phyloP scores from a whole-genome alignment of 352 stramenopile genomes.

The Phytopythium mirpurense region DNA sequence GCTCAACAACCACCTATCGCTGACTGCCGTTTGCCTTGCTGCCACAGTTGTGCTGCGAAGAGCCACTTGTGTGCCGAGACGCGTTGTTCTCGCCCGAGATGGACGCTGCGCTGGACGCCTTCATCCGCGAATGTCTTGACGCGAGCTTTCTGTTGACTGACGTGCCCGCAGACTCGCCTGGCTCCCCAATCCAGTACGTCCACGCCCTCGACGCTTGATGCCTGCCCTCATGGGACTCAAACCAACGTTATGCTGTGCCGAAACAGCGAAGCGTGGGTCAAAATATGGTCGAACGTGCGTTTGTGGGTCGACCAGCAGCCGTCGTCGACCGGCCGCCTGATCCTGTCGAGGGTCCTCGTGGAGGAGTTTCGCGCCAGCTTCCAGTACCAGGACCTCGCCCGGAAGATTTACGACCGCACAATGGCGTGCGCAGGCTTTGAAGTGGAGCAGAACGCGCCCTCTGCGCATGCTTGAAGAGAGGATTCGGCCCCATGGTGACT shows the following conservation, averaged over 20 bases:
- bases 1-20: background rate
- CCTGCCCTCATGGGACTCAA: too few relatives aligned
- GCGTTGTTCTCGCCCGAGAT: background rate
- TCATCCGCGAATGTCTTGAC: background rate
- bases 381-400: background rate
- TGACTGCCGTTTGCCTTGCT: background rate
- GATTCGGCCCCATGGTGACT: too few relatives aligned
- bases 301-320: background rate
- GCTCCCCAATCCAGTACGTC: conserved; percentile 3
- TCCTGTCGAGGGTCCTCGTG: conserved; percentile 4
- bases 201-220: background rate
- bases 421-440: background rate
- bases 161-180: background rate
- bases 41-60: background rate
- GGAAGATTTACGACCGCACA: background rate
- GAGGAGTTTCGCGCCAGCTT: background rate
- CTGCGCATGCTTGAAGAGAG: background rate
- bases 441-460: background rate
- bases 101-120: conserved; percentile 1
- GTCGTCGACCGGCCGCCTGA: background rate
- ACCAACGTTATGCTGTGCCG: too few relatives aligned
- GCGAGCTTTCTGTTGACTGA: background rate
- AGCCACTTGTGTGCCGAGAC: background rate
- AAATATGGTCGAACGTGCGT: background rate
- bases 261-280: background rate